Base-by-base conservation (phyloP, 2,329 filamentous ascomycete genomes). In the Ophiostoma perfectum region DNA sequence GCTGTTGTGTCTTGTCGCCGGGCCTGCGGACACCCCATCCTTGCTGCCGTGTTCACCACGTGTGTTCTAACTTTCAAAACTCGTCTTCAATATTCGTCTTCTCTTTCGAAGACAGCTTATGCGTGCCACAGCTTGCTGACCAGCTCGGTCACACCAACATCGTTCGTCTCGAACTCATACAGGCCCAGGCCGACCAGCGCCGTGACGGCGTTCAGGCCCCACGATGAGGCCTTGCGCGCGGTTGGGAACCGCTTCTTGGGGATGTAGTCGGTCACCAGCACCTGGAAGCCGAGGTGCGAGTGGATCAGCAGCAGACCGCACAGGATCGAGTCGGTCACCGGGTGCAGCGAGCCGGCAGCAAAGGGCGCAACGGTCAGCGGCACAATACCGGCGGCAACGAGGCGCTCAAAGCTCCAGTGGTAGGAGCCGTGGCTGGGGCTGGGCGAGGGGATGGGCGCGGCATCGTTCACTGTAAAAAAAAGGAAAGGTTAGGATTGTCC, bases 91-190 rank as follows among this genome's bases (percentile, higher is more conserved):
- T 14, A 3, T 11, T 16, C 6, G n/a, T 52, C 6, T 52, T 49
- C 45, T 9, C 4, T 14, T 49, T 49, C 55, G 8, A 60, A 18
- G n/a, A 2, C 18, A 11, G 42, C 63, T 47, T 81, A 92, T 75
- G 95, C 94, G 76, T 85, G 91, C 95, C 95, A 99, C 71, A 98
- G 82, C 77, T 90, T 87, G 85, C 90, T 92, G 73, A 97, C 84
- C 44, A 89, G 90, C 84, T 96, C 94, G 8, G 93, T 97, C 70
- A 99, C 79, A 73, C 95, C 95, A 66, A 99, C 92, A 74, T 99
- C 95, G 77, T 97, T 98, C 44, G 95, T 99, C 88, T 99, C 95
- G 75, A 98, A 98, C 80, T 98, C 94, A 81, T 99, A 99, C 76
- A 98, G 84, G 69, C 93, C 93, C 73, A 97, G 84, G 66, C 91